Evolutionary conservation across 768 basidiomycete species (phyloP).

Genomic region (Amanita subjunquillea): DNA sequence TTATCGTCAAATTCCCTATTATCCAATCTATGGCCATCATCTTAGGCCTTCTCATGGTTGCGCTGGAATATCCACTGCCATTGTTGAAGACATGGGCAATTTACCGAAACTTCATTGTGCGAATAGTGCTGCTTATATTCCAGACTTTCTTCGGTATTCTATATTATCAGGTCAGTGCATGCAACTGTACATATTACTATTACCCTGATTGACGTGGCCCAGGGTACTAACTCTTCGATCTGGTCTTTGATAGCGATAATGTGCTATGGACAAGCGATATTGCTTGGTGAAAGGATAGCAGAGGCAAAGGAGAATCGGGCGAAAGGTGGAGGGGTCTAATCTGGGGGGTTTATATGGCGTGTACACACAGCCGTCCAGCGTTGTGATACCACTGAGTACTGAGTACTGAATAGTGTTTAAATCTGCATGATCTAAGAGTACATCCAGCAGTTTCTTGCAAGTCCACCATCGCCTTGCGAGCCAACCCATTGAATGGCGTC

Average conservation of each 20-base stretch:
- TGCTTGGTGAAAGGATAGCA: constrained; percentile 59
- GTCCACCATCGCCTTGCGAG: neutral
- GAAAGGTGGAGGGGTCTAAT: constrained; percentile 46
- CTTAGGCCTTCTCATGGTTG: constrained; percentile 46
- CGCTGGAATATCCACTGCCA: constrained; percentile 67
- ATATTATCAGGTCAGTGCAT: constrained; percentile 65
- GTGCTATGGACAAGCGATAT: constrained; percentile 58
- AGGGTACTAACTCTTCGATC: constrained; percentile 80
- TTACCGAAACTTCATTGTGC: constrained; percentile 54
- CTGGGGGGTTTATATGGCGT: neutral
- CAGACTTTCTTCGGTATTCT: constrained; percentile 55
- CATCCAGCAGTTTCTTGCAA: too few relatives aligned
- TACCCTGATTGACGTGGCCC: constrained; percentile 5
- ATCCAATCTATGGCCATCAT: constrained; percentile 62
- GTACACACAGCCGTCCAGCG: too few relatives aligned
- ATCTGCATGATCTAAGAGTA: neutral
- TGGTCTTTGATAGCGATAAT: constrained; percentile 67
- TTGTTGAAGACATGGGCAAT: constrained; percentile 41
- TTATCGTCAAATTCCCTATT: constrained; percentile 73
- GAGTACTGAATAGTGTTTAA: too few relatives aligned
- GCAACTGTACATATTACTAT: neutral
- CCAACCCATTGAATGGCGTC: constrained; percentile 11
- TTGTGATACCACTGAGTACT: too few relatives aligned
- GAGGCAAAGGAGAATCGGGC: constrained; percentile 57
- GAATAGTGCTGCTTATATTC: constrained; percentile 53